Conservation (phyloP, 805 yeast species). For the Komagataella populi region DNA sequence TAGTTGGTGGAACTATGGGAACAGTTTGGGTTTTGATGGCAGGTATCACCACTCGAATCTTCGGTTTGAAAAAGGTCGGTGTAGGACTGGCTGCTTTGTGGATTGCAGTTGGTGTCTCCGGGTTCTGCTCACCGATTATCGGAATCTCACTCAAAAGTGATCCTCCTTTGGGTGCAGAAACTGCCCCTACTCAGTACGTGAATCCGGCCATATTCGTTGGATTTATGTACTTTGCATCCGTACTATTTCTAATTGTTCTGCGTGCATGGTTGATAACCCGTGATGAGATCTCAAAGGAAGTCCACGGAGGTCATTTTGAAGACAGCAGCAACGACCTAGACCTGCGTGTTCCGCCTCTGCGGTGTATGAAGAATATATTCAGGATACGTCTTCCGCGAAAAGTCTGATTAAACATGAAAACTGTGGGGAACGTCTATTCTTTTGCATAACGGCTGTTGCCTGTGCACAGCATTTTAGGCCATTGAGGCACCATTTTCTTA, state of each 20-base stretch:
- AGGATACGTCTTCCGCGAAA: not conserved
- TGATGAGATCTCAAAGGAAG: not conserved
- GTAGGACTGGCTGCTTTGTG: slow-evolving; percentile 34
- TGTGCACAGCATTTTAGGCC: too few species aligned
- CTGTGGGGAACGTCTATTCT: too few species aligned
- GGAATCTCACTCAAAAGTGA: slow-evolving; percentile 35
- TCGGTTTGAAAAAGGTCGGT: slow-evolving; percentile 39
- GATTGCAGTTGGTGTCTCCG: slow-evolving; percentile 34
- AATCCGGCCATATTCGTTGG: slow-evolving; percentile 50
- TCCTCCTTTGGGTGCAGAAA: slow-evolving; percentile 12
- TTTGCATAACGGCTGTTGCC: too few species aligned
- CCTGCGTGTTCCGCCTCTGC: not conserved
- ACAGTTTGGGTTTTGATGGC: slow-evolving; percentile 43
- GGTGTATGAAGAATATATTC: not conserved
- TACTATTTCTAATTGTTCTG: slow-evolving; percentile 24
- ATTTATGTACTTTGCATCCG: slow-evolving; percentile 32
- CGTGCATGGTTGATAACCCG: slow-evolving; percentile 40
- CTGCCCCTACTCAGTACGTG: slow-evolving; percentile 31
- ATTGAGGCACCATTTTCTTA: too few species aligned
- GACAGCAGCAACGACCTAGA: not conserved
- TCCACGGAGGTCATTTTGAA: not conserved
- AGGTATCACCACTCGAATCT: slow-evolving; percentile 34
- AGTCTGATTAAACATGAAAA: not conserved
- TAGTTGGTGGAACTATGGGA: slow-evolving; percentile 49
- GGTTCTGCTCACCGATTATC: slow-evolving; percentile 45